Conservation (phyloP, 2,329 filamentous ascomycete genomes). For the Penicillium nordicum region DNA sequence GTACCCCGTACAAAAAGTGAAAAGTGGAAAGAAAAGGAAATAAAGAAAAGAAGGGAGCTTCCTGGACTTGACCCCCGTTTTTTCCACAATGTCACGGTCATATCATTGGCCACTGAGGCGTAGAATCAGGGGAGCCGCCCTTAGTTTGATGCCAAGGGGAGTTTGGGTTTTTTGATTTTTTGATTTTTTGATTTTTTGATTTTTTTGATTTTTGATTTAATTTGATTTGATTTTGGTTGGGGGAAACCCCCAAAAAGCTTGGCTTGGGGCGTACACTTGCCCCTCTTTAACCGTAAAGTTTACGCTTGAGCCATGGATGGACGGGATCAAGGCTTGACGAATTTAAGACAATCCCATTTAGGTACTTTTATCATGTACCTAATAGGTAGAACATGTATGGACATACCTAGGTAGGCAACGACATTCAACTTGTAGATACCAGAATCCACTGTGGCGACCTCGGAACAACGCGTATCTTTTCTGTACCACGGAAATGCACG, state of each 20-base stretch:
- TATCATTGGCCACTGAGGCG: slow-evolving; percentile 6
- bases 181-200: background rate
- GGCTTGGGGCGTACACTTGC: background rate
- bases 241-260: background rate
- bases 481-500: background rate
- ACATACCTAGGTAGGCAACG: too few species aligned
- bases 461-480: background rate
- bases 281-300: background rate
- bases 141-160: background rate
- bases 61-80: background rate
- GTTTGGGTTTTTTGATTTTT: background rate
- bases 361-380: too few species aligned
- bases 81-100: background rate
- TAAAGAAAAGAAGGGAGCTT: background rate
- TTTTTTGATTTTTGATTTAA: too few species aligned
- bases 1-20: background rate
- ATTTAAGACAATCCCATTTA: background rate
- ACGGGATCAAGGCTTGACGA: background rate
- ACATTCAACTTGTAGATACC: too few species aligned
- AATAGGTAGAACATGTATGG: too few species aligned
- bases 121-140: background rate
- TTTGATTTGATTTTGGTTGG: background rate
- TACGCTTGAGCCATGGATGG: slow-evolving; percentile 1
- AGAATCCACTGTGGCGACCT: too few species aligned
- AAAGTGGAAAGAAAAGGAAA: background rate